Conservation (phyloP, 176 grass and related monocot species). For the Eragrostis nindensis region DNA sequence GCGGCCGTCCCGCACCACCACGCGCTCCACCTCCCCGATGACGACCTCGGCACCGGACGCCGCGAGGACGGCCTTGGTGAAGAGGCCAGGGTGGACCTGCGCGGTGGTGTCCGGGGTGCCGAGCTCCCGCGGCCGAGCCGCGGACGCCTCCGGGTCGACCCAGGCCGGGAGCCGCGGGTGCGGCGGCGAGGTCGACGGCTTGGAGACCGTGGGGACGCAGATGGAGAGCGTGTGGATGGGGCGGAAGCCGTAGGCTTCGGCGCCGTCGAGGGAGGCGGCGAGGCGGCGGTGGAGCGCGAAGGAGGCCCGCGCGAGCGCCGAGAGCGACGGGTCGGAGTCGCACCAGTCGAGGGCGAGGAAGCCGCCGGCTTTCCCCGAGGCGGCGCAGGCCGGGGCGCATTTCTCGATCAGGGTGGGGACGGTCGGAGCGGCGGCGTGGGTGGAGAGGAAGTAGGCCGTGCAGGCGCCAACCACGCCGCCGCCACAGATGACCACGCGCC, state of each 20-base stretch:
- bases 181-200: not conserved
- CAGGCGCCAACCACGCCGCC: slow-evolving; percentile 82
- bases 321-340: slow-evolving; percentile 63
- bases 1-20: slow-evolving; percentile 50
- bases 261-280: slow-evolving; percentile 59
- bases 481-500: slow-evolving; percentile 75
- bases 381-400: slow-evolving; percentile 74
- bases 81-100: slow-evolving; percentile 89
- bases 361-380: slow-evolving; percentile 85
- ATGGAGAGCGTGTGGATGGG: slow-evolving; percentile 79
- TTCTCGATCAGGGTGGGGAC: slow-evolving; percentile 67
- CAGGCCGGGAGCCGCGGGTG: slow-evolving; percentile 59
- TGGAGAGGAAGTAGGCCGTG: slow-evolving; percentile 86
- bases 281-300: slow-evolving; percentile 75
- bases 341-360: slow-evolving; percentile 97
- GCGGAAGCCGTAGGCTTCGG: slow-evolving; percentile 68
- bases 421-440: slow-evolving; percentile 39
- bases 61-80: slow-evolving; percentile 75
- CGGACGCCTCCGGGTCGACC: slow-evolving; percentile 59
- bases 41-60: slow-evolving; percentile 70
- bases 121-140: slow-evolving; percentile 55
- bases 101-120: slow-evolving; percentile 76
- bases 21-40: slow-evolving; percentile 71
- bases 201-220: not conserved
- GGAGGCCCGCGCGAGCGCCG: slow-evolving; percentile 67